Evolutionary conservation across 441 rosid genomes (phyloP), one percentile per base, ranked within the genome.

Genomic region (Populus trichocarpa): DNA sequence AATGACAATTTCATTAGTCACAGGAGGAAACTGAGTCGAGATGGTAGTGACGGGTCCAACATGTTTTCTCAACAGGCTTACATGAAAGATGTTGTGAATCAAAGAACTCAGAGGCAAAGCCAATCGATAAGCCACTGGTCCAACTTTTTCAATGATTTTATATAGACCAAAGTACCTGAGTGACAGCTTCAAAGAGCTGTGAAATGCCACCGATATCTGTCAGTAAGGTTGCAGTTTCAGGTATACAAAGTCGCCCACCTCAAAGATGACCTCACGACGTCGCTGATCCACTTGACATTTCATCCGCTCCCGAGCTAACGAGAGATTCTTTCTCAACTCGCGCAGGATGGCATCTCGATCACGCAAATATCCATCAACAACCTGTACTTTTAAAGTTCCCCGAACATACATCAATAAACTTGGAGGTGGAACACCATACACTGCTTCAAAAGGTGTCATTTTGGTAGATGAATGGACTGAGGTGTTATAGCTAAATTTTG

Each of bases 401-500:
- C 0, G 70, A 11, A 64, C n/a, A 2, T 74, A 64, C 1, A n/a
- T n/a, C 6, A 35, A 2, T 6, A 74, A 11, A 20, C 6, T 10
- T 20, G 70, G 77, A 9, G 70, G 77, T 12, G 70, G 59, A 20
- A 10, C 2, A 0, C 77, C 59, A 64, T 64, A 64, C 1, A 74
- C 25, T 3, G 16, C 77, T 12, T 74, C 57, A 23, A 74, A 74
- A 1, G 70, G 61, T 5, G 23, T 63, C 22, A 74, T 63, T 23
- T 64, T 63, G 4, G 35, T 63, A 6, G 77, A 35, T 4, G 75
- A 53, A 26, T 74, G 77, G 33, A 33, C 6, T 1, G 35, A 33
- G 1, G 77, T 74, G 28, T 74, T 74, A 23, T 63, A 74, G 32
- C 70, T 74, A 1, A n/a, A 74, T 35, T 74, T 13, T 11, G 10